A percentile compares a stretch with the other conserved stretches of the same genome.
Conservation (phyloP, 345 rosid species). For the Eucalyptus regnans region DNA sequence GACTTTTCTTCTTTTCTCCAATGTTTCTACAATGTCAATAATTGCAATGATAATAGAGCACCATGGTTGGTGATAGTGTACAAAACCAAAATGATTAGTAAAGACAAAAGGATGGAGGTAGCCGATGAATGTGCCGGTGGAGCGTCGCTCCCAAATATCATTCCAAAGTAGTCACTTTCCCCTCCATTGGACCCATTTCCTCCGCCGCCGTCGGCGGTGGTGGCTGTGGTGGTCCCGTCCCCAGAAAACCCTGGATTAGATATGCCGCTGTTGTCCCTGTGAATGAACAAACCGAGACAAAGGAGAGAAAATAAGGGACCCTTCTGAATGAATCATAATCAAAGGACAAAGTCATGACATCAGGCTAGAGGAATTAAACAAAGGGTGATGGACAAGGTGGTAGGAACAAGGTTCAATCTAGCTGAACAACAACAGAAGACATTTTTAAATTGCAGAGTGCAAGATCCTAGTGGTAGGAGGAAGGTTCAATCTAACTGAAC, state of each 20-base stretch:
- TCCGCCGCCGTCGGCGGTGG: neutral
- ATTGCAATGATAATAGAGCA: slow-evolving; percentile 17
- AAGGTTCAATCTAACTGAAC: neutral
- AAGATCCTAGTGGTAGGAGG: neutral
- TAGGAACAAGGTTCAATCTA: too few relatives aligned
- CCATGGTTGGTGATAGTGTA: slow-evolving; percentile 14
- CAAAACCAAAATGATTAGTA: slow-evolving; percentile 30
- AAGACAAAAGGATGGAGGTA: slow-evolving; percentile 22
- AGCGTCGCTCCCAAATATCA: slow-evolving; percentile 57
- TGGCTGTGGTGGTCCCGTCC: slow-evolving; percentile 11
- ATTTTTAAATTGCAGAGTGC: neutral
- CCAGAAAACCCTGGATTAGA: slow-evolving; percentile 34
- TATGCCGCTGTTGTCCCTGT: slow-evolving; percentile 34
- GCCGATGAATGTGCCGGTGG: slow-evolving; percentile 9
- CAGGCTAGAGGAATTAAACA: neutral
- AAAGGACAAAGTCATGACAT: neutral
- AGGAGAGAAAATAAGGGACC: neutral
- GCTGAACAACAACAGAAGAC: neutral
- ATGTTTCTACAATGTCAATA: slow-evolving; percentile 13
- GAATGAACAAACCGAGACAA: neutral
- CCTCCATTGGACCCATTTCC: slow-evolving; percentile 4
- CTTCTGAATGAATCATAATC: neutral
- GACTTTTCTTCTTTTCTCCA: neutral
- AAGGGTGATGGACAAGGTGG: neutral
- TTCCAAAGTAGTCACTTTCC: slow-evolving; percentile 35